Conservation (phyloP, 106 monocot species). For the Acorus calamus region DNA sequence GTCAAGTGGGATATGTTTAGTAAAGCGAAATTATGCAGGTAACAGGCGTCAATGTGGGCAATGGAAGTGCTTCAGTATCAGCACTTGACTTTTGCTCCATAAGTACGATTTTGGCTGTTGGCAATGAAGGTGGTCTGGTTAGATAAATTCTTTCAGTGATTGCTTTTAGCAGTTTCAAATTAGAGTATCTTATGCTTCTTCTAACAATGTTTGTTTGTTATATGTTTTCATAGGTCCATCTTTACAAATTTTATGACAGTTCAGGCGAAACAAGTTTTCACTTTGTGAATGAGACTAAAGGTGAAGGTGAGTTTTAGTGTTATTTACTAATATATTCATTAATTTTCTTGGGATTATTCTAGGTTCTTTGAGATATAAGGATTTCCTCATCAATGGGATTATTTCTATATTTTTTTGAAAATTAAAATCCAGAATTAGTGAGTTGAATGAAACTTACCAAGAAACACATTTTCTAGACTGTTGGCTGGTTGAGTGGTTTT, state of each 20-base stretch:
- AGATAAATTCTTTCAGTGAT: slow-evolving; percentile 13
- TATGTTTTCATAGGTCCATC: slow-evolving; percentile 43
- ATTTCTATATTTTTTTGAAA: slow-evolving; percentile 1
- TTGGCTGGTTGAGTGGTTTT: too few species aligned
- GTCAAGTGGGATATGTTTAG: too few species aligned
- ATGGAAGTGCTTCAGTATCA: slow-evolving; percentile 42
- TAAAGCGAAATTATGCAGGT: slow-evolving; percentile 18
- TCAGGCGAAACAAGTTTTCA: slow-evolving; percentile 38
- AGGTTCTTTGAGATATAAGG: too few species aligned
- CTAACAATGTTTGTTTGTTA: not conserved
- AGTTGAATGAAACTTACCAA: too few species aligned
- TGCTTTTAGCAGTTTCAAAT: not conserved
- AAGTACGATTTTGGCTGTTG: slow-evolving; percentile 58
- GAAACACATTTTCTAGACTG: too few species aligned
- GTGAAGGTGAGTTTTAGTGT: slow-evolving; percentile 45
- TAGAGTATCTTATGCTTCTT: not conserved
- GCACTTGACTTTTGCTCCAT: slow-evolving; percentile 64
- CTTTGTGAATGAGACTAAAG: slow-evolving; percentile 48
- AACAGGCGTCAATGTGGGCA: slow-evolving; percentile 33
- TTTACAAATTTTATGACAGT: slow-evolving; percentile 51
- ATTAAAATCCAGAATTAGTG: not conserved
- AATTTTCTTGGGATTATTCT: too few species aligned
- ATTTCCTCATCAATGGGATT: too few species aligned
- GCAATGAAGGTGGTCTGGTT: slow-evolving; percentile 79
- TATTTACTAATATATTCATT: too few species aligned